phyloP scores from a whole-genome alignment of 1,139 yeast genomes.

The Saccharomyces pastorianus region DNA sequence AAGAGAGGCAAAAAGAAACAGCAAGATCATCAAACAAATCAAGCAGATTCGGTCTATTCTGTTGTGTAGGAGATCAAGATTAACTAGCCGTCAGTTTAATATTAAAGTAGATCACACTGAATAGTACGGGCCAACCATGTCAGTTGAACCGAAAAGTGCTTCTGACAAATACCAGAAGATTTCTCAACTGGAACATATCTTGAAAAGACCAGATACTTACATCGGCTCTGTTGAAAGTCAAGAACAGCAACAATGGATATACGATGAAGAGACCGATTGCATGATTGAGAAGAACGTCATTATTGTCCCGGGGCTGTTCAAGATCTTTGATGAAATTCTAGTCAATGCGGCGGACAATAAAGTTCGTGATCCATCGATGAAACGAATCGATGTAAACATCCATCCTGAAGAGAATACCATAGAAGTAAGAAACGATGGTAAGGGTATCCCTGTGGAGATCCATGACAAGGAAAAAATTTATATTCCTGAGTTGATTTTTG shows the following conservation, averaged over 20 bases:
- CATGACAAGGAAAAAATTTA: slow-evolving; percentile 87
- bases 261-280: slow-evolving; percentile 56
- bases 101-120: neutral
- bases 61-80: no score
- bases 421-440: slow-evolving; percentile 85
- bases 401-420: slow-evolving; percentile 68
- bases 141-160: slow-evolving; percentile 35
- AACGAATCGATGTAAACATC: slow-evolving; percentile 68
- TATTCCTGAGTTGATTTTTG: slow-evolving; percentile 94
- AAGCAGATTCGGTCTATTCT: no score
- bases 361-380: slow-evolving; percentile 89
- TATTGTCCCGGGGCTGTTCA: slow-evolving; percentile 91
- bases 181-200: slow-evolving; percentile 89
- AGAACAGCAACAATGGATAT: slow-evolving; percentile 79
- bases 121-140: slow-evolving; percentile 8
- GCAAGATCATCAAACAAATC: no score
- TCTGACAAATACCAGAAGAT: slow-evolving; percentile 88
- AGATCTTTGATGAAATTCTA: slow-evolving; percentile 92
- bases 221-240: slow-evolving; percentile 89
- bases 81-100: no score
- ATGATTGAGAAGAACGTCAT: slow-evolving; percentile 67
- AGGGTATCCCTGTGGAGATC: slow-evolving; percentile 91
- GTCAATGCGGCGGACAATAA: slow-evolving; percentile 99
- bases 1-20: neutral
- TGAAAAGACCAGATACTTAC: slow-evolving; percentile 96